Evolutionary conservation across 257 asterid species (phyloP).

Genomic region (Solanum ossicruentum): DNA sequence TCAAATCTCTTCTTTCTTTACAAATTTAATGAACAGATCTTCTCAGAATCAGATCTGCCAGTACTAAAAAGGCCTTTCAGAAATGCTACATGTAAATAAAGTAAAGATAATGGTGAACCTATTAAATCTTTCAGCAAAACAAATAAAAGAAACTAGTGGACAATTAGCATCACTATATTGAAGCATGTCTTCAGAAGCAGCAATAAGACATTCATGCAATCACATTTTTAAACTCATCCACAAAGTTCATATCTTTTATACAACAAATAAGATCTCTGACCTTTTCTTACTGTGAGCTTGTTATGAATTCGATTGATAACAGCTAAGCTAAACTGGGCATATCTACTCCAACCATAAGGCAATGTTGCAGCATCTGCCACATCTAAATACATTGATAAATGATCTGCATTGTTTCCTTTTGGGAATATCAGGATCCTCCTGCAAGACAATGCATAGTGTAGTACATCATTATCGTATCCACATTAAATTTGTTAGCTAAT

Average conservation of each 20-base stretch:
- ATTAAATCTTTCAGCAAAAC: not conserved
- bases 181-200: not conserved
- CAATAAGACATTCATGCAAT: not conserved
- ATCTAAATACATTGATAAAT: constrained; percentile 74
- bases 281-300: constrained; percentile 62
- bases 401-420: constrained; percentile 76
- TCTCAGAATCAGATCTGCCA: not conserved
- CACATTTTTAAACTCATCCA: not conserved
- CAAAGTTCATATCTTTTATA: not conserved
- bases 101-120: not conserved
- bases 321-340: constrained; percentile 73
- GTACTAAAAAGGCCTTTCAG: not conserved
- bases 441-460: constrained; percentile 7
- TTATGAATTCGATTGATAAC: constrained; percentile 52
- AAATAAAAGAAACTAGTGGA: not conserved
- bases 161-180: not conserved
- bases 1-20: not conserved
- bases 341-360: constrained; percentile 88
- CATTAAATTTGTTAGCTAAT: not conserved
- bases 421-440: constrained; percentile 87
- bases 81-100: not conserved
- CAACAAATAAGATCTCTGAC: constrained; percentile 10
- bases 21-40: not conserved
- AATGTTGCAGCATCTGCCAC: constrained; percentile 57
- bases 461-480: not conserved